Evolutionary conservation across 2,329 filamentous ascomycete species (phyloP), one percentile per base, ranked within the genome.

Genomic region (Zasmidium cellare): DNA sequence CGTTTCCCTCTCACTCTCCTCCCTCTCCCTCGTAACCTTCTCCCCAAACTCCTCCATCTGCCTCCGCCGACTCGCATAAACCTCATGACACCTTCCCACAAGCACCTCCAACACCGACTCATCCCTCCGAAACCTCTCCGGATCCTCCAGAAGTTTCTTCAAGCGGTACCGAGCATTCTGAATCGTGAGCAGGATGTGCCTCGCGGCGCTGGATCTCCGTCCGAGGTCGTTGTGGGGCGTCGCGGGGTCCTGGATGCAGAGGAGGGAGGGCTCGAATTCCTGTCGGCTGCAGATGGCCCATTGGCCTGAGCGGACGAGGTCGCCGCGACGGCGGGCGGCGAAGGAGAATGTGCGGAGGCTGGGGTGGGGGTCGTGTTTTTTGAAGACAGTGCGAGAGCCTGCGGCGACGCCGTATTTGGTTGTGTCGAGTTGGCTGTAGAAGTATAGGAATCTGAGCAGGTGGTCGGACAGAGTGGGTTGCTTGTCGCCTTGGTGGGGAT

Each of bases 161-260:
- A 46, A 38, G 35, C 16, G 5, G 5, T 41, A 14, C 7, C 16
- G 16, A 6, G 16, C 11, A 14, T 16, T 18, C 7, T n/a, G 14
- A 6, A 84, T 76, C 0, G 77, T 80, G 12, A 56, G 59, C 58
- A 80, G 76, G 16, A 86, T 65, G 57, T 85, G 79, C 57, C 77
- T 77, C 59, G 83, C 81, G 14, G 75, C 75, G 54, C 76, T 72
- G 46, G 73, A 76, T 53, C 77, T 77, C 46, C 73, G 71, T 31
- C 84, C 84, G 1, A 87, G 75, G 65, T 87, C 82, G 67, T 85
- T 85, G 65, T 76, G 75, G 19, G 77, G 76, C 65, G 86, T 78
- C 7, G 82, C 81, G 0, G 85, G 85, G 64, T 87, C 84, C 69
- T 85, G 83, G 14, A 87, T 73, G 58, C 75, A 82, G 51, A 87